These are phyloP conservation scores for Rutstroemia sp. DNA, from an alignment of 2,329 filamentous ascomycete species.

Conservation along the genomic window DNA sequence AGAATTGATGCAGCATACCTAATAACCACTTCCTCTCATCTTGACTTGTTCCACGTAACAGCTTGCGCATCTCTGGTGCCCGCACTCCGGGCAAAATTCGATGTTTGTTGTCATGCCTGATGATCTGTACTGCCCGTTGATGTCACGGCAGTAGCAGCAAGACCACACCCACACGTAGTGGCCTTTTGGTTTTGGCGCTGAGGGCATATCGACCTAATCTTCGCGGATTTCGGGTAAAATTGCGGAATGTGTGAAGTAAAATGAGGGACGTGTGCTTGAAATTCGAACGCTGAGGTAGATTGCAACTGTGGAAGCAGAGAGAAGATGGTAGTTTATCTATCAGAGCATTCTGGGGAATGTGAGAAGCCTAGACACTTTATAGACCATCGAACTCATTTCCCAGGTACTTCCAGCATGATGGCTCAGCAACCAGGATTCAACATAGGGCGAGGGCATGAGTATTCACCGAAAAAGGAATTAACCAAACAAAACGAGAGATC, in stretches of 20 bases:
- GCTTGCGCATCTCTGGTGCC: neutral
- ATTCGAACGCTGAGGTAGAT: neutral
- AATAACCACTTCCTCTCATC: neutral
- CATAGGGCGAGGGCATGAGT: too few species aligned
- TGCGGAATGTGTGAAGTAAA: neutral
- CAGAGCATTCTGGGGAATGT: too few species aligned
- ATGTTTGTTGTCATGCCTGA: constrained; percentile 4
- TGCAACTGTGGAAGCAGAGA: neutral
- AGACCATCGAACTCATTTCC: too few species aligned
- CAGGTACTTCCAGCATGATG: too few species aligned
- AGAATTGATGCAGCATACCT: neutral
- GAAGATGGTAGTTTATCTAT: too few species aligned
- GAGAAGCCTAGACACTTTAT: too few species aligned
- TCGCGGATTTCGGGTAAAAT: neutral
- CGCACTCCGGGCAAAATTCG: neutral
- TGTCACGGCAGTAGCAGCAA: neutral
- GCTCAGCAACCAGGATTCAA: too few species aligned
- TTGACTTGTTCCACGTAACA: neutral
- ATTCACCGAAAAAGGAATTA: too few species aligned
- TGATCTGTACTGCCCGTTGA: neutral
- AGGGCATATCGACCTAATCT: neutral
- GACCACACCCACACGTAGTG: neutral
- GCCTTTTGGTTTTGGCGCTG: neutral
- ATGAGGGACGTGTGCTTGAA: neutral
- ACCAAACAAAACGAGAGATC: too few species aligned